Evolutionary conservation across 225 moss, liverwort and hornwort genomes (phyloP).

Genomic region (Pleurozium schreberi): DNA sequence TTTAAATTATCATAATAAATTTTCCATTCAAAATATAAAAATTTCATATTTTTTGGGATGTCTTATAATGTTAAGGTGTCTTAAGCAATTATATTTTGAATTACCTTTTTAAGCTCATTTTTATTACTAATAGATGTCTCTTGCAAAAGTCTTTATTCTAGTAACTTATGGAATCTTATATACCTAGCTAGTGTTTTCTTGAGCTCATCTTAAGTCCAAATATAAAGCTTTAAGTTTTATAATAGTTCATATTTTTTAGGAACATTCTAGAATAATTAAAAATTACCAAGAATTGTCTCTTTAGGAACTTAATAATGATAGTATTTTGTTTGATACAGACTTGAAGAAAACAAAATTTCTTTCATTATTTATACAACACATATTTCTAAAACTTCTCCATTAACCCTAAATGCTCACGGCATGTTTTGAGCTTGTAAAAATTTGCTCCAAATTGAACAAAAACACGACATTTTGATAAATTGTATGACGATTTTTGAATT

Average conservation of each 20-base stretch:
- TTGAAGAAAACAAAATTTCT: neutral
- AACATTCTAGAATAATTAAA: neutral
- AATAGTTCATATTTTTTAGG: fast-evolving
- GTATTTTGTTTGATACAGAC: fast-evolving
- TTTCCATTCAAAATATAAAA: neutral
- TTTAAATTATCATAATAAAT: neutral
- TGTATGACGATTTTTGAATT: too few species aligned
- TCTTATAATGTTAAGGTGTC: neutral
- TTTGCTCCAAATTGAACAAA: too few species aligned
- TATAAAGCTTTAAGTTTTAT: neutral
- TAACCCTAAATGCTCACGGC: too few species aligned
- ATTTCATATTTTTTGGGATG: fast-evolving
- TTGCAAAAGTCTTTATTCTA: neutral
- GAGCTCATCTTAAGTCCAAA: neutral
- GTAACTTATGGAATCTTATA: too few species aligned
- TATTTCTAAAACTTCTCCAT: too few species aligned
- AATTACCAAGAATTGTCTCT: neutral
- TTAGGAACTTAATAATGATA: neutral
- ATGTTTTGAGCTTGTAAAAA: too few species aligned
- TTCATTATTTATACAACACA: neutral
- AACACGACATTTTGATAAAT: too few species aligned
- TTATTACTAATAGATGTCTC: neutral
- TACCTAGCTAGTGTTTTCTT: fast-evolving
- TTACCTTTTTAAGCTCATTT: too few species aligned
- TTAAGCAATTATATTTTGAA: neutral